phyloP scores from a whole-genome alignment of 2,329 filamentous ascomycete genomes.

The Beauveria bassiana region DNA sequence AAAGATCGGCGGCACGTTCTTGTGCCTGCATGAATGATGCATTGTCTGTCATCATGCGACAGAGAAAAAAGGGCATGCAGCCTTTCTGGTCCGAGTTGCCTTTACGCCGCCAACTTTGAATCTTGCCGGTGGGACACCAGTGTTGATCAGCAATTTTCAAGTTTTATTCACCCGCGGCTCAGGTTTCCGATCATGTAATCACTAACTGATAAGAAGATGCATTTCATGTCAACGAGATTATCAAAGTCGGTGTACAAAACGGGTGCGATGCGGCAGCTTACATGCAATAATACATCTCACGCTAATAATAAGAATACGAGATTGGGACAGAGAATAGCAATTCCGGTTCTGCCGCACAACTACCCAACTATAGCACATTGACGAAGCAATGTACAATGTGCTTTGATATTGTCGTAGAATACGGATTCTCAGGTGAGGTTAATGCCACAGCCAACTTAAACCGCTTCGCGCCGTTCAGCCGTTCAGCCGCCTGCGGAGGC shows the following conservation, averaged over 20 bases:
- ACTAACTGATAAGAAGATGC: not conserved
- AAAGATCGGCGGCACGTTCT: not conserved
- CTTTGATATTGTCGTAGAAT: no score
- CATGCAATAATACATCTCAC: not conserved
- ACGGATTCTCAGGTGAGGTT: no score
- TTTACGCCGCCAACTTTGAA: not conserved
- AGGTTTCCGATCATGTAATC: not conserved
- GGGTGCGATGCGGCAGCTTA: not conserved
- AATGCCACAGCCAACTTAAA: not conserved
- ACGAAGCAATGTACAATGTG: no score
- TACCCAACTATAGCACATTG: no score
- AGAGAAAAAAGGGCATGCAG: no score
- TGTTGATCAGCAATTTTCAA: not conserved
- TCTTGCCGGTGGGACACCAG: not conserved
- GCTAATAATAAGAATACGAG: not conserved
- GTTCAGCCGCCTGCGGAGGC: not conserved
- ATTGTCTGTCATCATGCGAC: not conserved
- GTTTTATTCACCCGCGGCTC: not conserved
- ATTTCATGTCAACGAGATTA: not conserved
- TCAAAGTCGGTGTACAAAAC: not conserved
- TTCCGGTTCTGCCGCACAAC: not conserved
- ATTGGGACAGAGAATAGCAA: not conserved
- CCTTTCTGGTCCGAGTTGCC: not conserved
- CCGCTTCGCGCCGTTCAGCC: not conserved
- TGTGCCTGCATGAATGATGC: not conserved